Evolutionary conservation across 2,329 filamentous ascomycete genomes (phyloP).

Genomic region (Fusarium siculi): DNA sequence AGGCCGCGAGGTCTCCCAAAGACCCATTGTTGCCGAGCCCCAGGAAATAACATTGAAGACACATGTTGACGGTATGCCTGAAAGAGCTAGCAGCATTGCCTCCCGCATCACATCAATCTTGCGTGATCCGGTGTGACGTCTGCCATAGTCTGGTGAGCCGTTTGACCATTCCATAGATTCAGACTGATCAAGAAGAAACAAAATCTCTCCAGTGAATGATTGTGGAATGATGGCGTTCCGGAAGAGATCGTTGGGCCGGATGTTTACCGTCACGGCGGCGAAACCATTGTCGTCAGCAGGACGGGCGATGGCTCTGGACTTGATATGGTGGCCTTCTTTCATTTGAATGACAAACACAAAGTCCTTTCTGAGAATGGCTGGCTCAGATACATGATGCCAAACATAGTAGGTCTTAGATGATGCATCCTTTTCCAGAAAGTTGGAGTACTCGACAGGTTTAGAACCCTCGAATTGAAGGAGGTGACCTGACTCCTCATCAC

Average conservation of each 20-base stretch:
- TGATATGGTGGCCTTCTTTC: accelerated
- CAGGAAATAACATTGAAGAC: neutral
- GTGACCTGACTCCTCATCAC: neutral
- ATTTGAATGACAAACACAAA: neutral
- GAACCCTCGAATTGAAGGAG: accelerated
- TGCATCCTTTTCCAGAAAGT: accelerated
- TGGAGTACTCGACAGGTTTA: neutral
- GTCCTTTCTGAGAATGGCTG: neutral
- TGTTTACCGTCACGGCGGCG: neutral
- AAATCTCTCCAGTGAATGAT: neutral
- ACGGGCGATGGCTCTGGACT: neutral
- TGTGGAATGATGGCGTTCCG: neutral
- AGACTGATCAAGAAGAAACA: neutral
- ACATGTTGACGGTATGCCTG: neutral
- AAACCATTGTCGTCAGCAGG: accelerated
- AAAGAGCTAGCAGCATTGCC: neutral
- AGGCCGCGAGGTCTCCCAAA: neutral
- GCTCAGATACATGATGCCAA: neutral
- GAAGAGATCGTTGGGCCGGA: neutral
- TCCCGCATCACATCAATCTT: neutral
- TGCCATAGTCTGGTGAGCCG: accelerated
- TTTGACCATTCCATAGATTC: neutral
- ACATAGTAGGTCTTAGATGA: accelerated
- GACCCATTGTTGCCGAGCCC: accelerated
- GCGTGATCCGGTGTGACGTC: accelerated